Base-by-base conservation (phyloP, 305 asterid genomes). In the Fraxinus baroniana region DNA sequence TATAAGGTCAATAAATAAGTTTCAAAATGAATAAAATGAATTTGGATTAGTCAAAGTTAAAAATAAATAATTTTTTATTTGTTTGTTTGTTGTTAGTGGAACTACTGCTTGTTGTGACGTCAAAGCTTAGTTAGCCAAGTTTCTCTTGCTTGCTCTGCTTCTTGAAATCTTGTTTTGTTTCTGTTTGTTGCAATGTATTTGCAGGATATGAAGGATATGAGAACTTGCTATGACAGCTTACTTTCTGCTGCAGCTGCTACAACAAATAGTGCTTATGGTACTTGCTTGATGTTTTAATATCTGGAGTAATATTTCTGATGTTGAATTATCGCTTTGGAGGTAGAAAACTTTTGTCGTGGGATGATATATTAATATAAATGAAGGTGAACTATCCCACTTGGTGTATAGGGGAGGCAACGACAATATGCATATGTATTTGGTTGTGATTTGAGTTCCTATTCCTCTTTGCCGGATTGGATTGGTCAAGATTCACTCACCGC, bases 211-310 rank as follows among this genome's bases (percentile, higher is more conserved):
- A 93, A 92, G 79, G 98, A 93, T 85, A 94, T 95, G 97, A 93
- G 95, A 87, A 85, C 92, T 22, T 94, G 97, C 91, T 94, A 93
- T 74, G 99, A 94, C 86, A 90, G 96, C 85, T 88, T 95, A 60
- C 97, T 95, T 81, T 94, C 98, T 76, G 98, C 99, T 9, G 99
- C 99, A 57, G 99, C 99, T 8, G 99, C 97, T 15, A 90, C 98
- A 17, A 90, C 97, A 39, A 95, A 95, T 84, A 91, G 98, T 87
- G 97, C 97, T 80, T 95, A 93, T 80, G 99, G 99, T 96, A 94
- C 83, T 84, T 79, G 28, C 78, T 83, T 79, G 10, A 57, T 81
- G 32, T 83, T 88, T 52, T 76, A 64, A 20, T 73, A 49, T 26
- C 79, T 78, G 49, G 60, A 72, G 32, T 78, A 46, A 32, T 60